A percentile compares a stretch with the other conserved stretches of the same genome.
These are phyloP conservation scores for Musa beccarii DNA, from an alignment of 176 grass and related monocot genomes.

Conservation along the genomic window DNA sequence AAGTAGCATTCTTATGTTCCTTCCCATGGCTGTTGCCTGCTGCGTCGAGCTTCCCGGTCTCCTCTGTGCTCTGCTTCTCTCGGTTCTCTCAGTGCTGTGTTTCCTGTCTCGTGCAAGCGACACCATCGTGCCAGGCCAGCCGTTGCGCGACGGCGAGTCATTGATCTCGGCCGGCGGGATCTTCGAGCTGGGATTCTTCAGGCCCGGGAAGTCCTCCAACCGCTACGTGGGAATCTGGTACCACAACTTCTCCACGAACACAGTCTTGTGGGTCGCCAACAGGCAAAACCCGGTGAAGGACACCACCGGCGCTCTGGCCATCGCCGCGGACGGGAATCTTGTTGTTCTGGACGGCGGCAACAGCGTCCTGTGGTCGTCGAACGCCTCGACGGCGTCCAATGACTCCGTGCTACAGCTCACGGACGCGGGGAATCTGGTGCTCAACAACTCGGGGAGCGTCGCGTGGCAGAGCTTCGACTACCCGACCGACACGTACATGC, in stretches of 20 bases:
- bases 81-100: not conserved
- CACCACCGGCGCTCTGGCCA: not conserved
- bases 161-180: not conserved
- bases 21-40: not conserved
- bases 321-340: not conserved
- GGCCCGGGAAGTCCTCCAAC: not conserved
- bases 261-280: conserved; percentile 14
- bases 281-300: not conserved
- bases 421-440: not conserved
- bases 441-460: not conserved
- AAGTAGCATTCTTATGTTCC: not conserved
- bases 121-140: not conserved
- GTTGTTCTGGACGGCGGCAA: not conserved
- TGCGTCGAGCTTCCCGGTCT: not conserved
- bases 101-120: not conserved
- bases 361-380: not conserved
- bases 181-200: conserved; percentile 15
- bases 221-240: conserved; percentile 11
- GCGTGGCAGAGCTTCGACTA: conserved; percentile 12
- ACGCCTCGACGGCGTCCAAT: not conserved
- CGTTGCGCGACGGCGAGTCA: not conserved
- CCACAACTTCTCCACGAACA: not conserved
- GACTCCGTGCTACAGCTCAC: not conserved
- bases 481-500: conserved; percentile 14
- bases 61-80: not conserved